Evolutionary conservation across 768 basidiomycete species (phyloP).

Genomic region (Russula griseocarnosa): DNA sequence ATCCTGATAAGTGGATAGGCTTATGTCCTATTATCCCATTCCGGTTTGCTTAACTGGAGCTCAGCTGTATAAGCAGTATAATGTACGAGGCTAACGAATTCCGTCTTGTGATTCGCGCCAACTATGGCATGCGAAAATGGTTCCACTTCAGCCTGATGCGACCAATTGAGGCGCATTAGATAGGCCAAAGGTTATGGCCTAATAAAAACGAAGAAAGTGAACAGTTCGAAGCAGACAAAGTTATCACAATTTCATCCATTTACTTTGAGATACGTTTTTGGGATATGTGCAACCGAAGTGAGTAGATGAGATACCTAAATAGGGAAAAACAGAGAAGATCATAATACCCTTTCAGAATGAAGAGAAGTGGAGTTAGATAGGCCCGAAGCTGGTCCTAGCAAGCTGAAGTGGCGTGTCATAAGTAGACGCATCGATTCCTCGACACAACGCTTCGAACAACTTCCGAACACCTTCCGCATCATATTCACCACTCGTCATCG

Average conservation of each 20-base stretch:
- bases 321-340: neutral
- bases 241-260: neutral
- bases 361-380: neutral
- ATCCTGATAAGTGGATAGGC: no score
- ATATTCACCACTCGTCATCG: conserved; percentile 48
- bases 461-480: conserved; percentile 48
- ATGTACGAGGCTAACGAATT: no score
- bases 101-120: no score
- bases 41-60: no score
- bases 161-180: neutral
- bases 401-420: conserved; percentile 35
- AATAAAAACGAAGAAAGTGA: neutral
- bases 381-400: neutral
- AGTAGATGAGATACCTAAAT: neutral
- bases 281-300: neutral
- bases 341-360: no score
- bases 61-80: no score
- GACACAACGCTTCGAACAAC: conserved; percentile 48
- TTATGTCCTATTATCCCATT: no score
- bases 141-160: neutral
- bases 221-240: neutral
- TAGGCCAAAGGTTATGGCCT: neutral
- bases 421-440: conserved; percentile 41
- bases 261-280: neutral
- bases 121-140: no score